These are phyloP conservation scores for Cynara cardunculus DNA, from an alignment of 129 eudicot genomes.

Conservation along the genomic window DNA sequence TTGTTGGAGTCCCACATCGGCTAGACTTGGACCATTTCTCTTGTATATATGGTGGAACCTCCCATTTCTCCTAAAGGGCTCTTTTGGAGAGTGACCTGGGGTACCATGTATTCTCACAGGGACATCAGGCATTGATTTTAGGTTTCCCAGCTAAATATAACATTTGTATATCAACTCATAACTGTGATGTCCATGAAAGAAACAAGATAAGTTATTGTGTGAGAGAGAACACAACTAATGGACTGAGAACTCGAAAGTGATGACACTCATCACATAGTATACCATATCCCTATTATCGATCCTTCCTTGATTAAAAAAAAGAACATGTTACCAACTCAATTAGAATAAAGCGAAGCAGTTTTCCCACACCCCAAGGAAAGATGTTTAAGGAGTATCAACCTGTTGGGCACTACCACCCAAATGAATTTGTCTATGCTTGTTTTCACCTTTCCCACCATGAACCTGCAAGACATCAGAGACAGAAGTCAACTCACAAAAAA, in stretches of 20 bases:
- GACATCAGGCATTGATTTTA: not conserved
- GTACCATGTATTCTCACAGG: no score
- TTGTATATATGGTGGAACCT: no score
- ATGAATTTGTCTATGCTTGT: conserved; percentile 84
- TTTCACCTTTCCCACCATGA: conserved; percentile 91
- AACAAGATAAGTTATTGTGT: not conserved
- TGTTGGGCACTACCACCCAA: conserved; percentile 84
- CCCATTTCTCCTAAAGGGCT: no score
- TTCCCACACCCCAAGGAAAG: not conserved
- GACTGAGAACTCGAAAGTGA: no score
- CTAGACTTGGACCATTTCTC: no score
- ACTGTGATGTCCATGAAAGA: not conserved
- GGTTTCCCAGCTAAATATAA: not conserved
- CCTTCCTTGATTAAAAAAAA: no score
- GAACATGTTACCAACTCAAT: not conserved
- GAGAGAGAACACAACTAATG: no score
- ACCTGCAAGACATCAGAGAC: conserved; percentile 46
- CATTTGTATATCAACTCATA: not conserved
- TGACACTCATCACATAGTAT: no score
- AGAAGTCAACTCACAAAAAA: not conserved
- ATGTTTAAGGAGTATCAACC: conserved; percentile 34
- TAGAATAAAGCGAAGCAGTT: not conserved
- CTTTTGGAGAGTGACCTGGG: no score
- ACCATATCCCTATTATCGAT: no score
- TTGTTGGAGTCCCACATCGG: no score